These are phyloP conservation scores for Xylaria nigripes DNA, from an alignment of 495 filamentous ascomycete species.

Conservation along the genomic window DNA sequence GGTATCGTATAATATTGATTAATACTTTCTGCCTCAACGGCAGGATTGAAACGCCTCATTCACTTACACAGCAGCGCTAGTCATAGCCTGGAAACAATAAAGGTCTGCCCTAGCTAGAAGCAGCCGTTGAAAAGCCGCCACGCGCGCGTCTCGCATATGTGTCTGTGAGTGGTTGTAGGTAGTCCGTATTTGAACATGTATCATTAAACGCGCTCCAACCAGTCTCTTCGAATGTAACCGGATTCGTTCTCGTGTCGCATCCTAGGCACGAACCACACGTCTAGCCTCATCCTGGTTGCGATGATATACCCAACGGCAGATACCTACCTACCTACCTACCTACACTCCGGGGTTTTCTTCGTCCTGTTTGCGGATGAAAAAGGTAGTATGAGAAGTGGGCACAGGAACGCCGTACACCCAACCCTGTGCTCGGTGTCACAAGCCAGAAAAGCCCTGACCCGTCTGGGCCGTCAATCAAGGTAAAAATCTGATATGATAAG, in stretches of 20 bases:
- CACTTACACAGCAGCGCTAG: not conserved
- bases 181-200: not conserved
- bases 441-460: not conserved
- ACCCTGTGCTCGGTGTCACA: not conserved
- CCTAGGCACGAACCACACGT: not conserved
- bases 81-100: not conserved
- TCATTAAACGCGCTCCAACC: not conserved
- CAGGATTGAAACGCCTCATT: not conserved
- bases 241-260: not conserved
- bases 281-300: not conserved
- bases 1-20: too few species aligned
- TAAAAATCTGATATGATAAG: too few species aligned
- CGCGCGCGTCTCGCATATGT: too few species aligned
- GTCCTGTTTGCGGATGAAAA: not conserved
- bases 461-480: too few species aligned
- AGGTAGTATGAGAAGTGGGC: not conserved
- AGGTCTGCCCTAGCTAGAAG: too few species aligned
- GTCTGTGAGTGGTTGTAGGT: too few species aligned
- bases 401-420: not conserved
- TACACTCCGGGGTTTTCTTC: not conserved
- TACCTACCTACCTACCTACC: too few species aligned
- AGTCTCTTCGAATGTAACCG: not conserved
- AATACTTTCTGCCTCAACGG: not conserved
- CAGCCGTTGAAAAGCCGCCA: too few species aligned
- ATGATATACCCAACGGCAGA: not conserved